phyloP scores from a whole-genome alignment of 371 early-diverging fungal species.

The Smittium mucronatum region DNA sequence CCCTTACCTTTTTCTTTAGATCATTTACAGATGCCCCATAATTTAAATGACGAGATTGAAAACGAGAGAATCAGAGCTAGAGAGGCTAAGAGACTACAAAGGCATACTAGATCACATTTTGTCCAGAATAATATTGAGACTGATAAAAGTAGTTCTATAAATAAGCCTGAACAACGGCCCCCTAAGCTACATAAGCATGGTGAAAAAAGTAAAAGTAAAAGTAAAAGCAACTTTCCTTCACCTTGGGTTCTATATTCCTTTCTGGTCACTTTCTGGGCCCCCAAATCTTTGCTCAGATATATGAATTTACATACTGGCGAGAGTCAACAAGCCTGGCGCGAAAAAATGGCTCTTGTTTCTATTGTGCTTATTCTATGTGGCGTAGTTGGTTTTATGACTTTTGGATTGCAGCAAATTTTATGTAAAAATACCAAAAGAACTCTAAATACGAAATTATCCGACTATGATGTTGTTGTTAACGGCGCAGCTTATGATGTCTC shows the following conservation, averaged over 20 bases:
- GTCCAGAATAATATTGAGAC: too few species aligned
- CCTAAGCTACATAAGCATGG: too few species aligned
- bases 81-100: too few species aligned
- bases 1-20: too few species aligned
- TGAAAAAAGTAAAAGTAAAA: background rate
- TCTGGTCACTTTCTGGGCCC: conserved; percentile 66
- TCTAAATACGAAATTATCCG: conserved; percentile 30
- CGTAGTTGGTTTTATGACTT: conserved; percentile 46
- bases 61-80: too few species aligned
- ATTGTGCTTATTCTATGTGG: conserved; percentile 46
- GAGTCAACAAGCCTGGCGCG: conserved; percentile 50
- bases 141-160: too few species aligned
- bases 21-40: too few species aligned
- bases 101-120: too few species aligned
- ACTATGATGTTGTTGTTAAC: conserved; percentile 39
- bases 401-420: conserved; percentile 42
- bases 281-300: conserved; percentile 45
- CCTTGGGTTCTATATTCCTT: conserved; percentile 56
- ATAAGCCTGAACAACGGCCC: too few species aligned
- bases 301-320: conserved; percentile 19
- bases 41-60: too few species aligned
- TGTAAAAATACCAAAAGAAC: conserved; percentile 27
- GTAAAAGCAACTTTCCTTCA: background rate
- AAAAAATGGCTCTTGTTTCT: conserved; percentile 65
- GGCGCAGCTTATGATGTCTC: conserved; percentile 46